phyloP scores from a whole-genome alignment of 495 filamentous ascomycete species.

The Penicillium chermesinum region DNA sequence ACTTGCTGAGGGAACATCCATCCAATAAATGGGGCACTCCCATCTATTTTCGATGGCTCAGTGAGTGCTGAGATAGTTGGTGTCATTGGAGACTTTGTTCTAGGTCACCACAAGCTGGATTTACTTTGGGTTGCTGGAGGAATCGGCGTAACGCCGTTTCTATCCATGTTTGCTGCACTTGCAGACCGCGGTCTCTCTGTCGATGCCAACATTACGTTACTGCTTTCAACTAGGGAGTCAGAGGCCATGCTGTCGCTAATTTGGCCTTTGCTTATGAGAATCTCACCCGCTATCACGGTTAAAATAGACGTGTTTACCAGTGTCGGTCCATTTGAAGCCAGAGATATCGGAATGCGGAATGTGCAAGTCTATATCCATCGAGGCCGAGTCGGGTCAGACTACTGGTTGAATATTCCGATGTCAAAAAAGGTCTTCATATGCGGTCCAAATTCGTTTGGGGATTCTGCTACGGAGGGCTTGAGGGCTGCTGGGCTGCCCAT shows the following conservation, averaged over 20 bases:
- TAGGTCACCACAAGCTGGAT: slow-evolving; percentile 2
- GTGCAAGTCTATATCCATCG: not conserved
- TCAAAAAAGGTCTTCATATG: slow-evolving; percentile 14
- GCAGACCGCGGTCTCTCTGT: not conserved
- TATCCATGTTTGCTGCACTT: slow-evolving; percentile 14
- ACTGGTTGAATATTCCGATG: slow-evolving; percentile 3
- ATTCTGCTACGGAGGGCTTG: slow-evolving; percentile 8
- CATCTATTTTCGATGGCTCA: not conserved
- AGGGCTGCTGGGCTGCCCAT: slow-evolving; percentile 6
- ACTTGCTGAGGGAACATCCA: not conserved
- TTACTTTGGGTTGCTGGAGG: slow-evolving; percentile 12
- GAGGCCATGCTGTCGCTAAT: slow-evolving; percentile 8
- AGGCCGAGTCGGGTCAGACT: slow-evolving; percentile 2
- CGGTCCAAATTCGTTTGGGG: slow-evolving; percentile 13
- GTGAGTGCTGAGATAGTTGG: slow-evolving; percentile 14
- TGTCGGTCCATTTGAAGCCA: not conserved
- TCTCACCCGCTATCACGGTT: not conserved
- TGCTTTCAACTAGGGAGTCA: slow-evolving; percentile 15
- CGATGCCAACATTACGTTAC: slow-evolving; percentile 1
- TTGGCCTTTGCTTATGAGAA: slow-evolving; percentile 2
- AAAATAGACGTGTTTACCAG: slow-evolving; percentile 6
- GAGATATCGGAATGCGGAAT: not conserved
- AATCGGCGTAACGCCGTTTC: slow-evolving; percentile 16
- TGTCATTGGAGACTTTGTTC: slow-evolving; percentile 13
- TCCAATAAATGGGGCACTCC: not conserved